phyloP scores from a whole-genome alignment of 805 yeast genomes.

The Candida gorgasii region DNA sequence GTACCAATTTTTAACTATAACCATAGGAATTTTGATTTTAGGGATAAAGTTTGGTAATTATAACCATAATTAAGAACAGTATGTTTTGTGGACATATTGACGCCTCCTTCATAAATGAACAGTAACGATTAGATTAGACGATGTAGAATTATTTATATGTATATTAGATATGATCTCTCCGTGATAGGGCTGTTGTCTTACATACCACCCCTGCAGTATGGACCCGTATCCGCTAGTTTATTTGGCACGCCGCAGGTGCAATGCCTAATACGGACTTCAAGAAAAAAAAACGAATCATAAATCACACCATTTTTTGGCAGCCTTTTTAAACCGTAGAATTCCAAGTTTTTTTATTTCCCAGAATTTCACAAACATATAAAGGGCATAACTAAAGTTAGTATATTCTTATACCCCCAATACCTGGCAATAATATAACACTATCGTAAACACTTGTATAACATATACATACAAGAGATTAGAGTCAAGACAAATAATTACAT shows the following conservation, averaged over 20 bases:
- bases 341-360: neutral
- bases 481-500: neutral
- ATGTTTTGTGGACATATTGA: neutral
- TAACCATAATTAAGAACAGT: constrained; percentile 6
- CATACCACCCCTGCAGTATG: too few species aligned
- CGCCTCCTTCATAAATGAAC: too few species aligned
- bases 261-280: neutral
- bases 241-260: neutral
- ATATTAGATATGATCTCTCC: neutral
- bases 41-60: constrained; percentile 37
- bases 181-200: too few species aligned
- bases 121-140: neutral
- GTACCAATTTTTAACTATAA: constrained; percentile 43
- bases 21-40: constrained; percentile 42
- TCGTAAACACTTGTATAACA: neutral
- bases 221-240: too few species aligned
- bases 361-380: neutral
- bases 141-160: constrained; percentile 7
- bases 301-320: constrained; percentile 13
- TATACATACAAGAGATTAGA: too few species aligned
- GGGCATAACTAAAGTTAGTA: too few species aligned
- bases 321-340: neutral
- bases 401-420: too few species aligned
- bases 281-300: constrained; percentile 6
- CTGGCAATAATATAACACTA: too few species aligned